A percentile compares a stretch with the other conserved stretches of the same genome.
Conservation (phyloP, 2,329 filamentous ascomycete genomes). For the Alternaria novae-zelandiae region DNA sequence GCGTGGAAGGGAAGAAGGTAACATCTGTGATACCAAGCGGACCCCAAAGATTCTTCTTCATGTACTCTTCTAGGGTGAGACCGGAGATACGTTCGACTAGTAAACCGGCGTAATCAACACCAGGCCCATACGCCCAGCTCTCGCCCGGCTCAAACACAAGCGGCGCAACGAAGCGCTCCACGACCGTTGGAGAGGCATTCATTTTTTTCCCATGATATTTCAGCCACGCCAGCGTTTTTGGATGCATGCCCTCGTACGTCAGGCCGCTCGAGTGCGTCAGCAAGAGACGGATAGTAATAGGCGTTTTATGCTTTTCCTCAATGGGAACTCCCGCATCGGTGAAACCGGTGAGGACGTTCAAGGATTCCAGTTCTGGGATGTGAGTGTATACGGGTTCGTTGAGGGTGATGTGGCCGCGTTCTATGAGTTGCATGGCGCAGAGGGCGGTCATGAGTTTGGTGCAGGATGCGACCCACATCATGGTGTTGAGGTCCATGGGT, state of each 20-base stretch:
- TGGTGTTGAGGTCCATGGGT: conserved; percentile 30
- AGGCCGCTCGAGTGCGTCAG: conserved; percentile 60
- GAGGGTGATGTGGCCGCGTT: conserved; percentile 38
- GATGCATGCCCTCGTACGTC: conserved; percentile 53
- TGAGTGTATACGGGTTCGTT: conserved; percentile 41
- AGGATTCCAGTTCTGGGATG: conserved; percentile 41
- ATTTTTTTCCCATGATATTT: conserved; percentile 23
- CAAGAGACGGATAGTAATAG: conserved; percentile 48
- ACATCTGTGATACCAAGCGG: conserved; percentile 58
- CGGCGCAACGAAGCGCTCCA: conserved; percentile 50
- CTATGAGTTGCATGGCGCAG: conserved; percentile 44
- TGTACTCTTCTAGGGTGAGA: conserved; percentile 65
- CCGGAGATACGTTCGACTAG: conserved; percentile 53
- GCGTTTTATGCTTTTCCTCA: conserved; percentile 25
- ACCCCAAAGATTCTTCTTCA: conserved; percentile 59
- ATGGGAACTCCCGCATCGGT: conserved; percentile 33
- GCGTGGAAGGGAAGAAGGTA: conserved; percentile 57
- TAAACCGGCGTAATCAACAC: conserved; percentile 57
- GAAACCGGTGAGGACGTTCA: conserved; percentile 34
- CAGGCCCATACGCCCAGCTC: conserved; percentile 58
- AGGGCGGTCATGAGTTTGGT: conserved; percentile 49
- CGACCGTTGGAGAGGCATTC: conserved; percentile 45
- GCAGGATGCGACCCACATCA: conserved; percentile 50
- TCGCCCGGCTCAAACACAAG: conserved; percentile 53
- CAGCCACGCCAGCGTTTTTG: conserved; percentile 51